phyloP scores from a whole-genome alignment of 2,329 filamentous ascomycete genomes.

The Aspergillus sojae region DNA sequence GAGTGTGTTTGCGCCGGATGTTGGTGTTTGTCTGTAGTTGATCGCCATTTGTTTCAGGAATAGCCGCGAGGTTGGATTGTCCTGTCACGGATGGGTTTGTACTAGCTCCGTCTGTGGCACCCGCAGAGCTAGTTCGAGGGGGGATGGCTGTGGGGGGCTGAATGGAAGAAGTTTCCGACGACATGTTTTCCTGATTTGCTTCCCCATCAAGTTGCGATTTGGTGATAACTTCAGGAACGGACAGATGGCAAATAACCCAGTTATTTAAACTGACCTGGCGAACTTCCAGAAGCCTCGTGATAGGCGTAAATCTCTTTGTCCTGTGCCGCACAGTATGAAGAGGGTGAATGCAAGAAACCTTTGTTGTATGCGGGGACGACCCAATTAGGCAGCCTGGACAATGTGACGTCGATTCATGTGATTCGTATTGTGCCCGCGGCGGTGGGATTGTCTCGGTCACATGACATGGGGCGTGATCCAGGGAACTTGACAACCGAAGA shows the following conservation, averaged over 20 bases:
- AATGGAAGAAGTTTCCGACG: constrained; percentile 34
- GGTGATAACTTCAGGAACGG: background rate
- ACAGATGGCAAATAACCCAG: background rate
- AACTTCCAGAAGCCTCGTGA: background rate
- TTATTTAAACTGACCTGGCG: background rate
- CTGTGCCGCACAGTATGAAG: background rate
- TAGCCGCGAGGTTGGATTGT: constrained; percentile 52
- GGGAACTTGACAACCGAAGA: background rate
- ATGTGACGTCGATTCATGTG: constrained; percentile 5
- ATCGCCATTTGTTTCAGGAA: constrained; percentile 63
- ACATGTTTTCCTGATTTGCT: constrained; percentile 3
- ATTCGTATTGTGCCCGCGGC: background rate
- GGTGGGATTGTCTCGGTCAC: background rate
- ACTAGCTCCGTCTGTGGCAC: constrained; percentile 42
- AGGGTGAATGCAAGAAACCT: background rate
- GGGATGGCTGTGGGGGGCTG: constrained; percentile 70
- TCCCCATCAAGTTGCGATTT: background rate
- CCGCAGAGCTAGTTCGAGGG: constrained; percentile 70
- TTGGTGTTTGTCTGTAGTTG: constrained; percentile 28
- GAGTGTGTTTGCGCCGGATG: constrained; percentile 30
- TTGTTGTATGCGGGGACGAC: constrained; percentile 14
- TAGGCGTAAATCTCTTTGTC: background rate
- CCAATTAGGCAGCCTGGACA: background rate
- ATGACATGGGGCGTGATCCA: background rate
- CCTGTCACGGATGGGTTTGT: constrained; percentile 9